Base-by-base conservation (phyloP, 2,329 filamentous ascomycete species). In the Ceratocystiopsis brevicomis region DNA sequence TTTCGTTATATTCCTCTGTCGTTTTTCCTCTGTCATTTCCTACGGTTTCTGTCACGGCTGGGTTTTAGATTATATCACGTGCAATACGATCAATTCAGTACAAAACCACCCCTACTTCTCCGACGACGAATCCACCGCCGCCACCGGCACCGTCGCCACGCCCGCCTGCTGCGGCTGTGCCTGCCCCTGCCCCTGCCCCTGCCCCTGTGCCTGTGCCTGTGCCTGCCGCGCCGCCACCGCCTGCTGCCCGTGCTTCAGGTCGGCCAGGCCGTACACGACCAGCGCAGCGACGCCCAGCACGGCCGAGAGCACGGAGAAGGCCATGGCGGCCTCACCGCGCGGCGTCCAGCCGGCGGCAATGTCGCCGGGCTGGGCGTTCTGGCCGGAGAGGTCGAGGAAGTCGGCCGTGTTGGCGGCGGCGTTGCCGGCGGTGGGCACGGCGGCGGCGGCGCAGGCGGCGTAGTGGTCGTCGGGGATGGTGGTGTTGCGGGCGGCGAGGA, bases 321-420 rank as follows among this genome's bases (percentile, higher is more conserved):
- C 76, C 50, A 90, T 60, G 12, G 83, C 83, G 1, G 85, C 70
- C 38, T 81, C 80, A 9, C 83, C 84, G 34, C 69, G 67, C 0
- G 75, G 57, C 0, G 78, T 83, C 56, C 87, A 55, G 36, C 55
- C 54, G 38, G 46, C 44, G 25, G 49, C 48, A 33, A 51, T 50
- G 25, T 37, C 32, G 5, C 13, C 37, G 40, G 49, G 47, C 48
- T 50, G 48, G 8, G 3, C 37, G 44, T 45, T 45, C 41, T 58
- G 48, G 39, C 54, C 57, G 0, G 17, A 38, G 35, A 58, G 48
- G 41, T 57, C 48, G 25, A 54, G 38, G 32, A 48, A 52, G 43
- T 56, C 44, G 2, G 12, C 41, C 4, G 35, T 36, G 43, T 56
- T 53, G 18, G 44, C 56, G 0, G 56, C 56, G 1, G 56, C 56